Conservation (phyloP, 2,329 filamentous ascomycete genomes). For the Verticillium albo-atrum region DNA sequence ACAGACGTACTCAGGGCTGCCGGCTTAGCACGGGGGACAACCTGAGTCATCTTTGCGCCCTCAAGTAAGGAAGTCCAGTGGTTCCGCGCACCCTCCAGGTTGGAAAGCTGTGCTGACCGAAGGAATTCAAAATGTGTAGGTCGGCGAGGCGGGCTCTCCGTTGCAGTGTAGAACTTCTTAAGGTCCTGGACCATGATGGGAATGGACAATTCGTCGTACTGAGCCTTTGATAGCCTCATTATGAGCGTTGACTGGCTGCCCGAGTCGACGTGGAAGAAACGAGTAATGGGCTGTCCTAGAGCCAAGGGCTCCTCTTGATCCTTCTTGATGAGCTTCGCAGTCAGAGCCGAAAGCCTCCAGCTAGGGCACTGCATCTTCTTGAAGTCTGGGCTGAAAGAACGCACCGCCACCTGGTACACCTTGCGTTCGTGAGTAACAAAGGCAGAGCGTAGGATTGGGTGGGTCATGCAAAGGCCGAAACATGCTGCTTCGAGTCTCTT, state of each 20-base stretch:
- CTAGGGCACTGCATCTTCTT: conserved; percentile 33
- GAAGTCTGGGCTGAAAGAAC: conserved; percentile 38
- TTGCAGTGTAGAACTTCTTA: conserved; percentile 37
- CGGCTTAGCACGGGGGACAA: conserved; percentile 37
- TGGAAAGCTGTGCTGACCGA: conserved; percentile 31
- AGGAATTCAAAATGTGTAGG: conserved; percentile 45
- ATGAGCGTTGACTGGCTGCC: conserved; percentile 42
- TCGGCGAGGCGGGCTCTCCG: conserved; percentile 23
- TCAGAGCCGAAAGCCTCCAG: conserved; percentile 31
- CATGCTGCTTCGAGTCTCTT: conserved; percentile 43
- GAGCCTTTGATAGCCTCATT: conserved; percentile 42
- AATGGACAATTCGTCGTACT: conserved; percentile 43
- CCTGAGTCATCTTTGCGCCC: conserved; percentile 40
- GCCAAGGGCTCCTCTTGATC: conserved; percentile 34
- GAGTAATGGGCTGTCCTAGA: conserved; percentile 40
- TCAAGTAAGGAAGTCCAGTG: conserved; percentile 43
- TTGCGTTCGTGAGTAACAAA: conserved; percentile 43
- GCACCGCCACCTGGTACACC: conserved; percentile 44
- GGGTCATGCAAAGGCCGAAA: conserved; percentile 35
- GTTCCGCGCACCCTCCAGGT: conserved; percentile 30
- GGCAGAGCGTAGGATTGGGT: conserved; percentile 49
- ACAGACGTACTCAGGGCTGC: conserved; percentile 30
- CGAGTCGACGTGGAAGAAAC: conserved; percentile 45
- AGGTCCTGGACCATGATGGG: conserved; percentile 44
- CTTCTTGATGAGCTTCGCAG: conserved; percentile 36